A percentile compares a stretch with the other conserved stretches of the same genome.
Evolutionary conservation across 768 basidiomycete genomes (phyloP).

Genomic region (Leccinellum luteum): DNA sequence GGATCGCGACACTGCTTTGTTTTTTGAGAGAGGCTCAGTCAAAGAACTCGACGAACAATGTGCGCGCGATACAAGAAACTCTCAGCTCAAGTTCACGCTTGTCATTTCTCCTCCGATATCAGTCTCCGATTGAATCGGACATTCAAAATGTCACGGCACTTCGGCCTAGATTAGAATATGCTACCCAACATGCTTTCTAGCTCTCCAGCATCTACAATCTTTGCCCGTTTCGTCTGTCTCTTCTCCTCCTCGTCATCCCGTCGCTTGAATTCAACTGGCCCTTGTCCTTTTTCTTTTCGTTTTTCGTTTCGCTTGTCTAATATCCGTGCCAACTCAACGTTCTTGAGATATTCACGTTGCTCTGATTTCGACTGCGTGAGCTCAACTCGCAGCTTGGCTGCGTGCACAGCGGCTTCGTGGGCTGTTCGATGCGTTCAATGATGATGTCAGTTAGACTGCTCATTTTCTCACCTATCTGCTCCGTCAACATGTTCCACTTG

Average conservation of each 20-base stretch:
- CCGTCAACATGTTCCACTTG: slow-evolving; percentile 98
- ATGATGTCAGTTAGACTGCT: neutral
- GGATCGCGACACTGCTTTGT: slow-evolving; percentile 46
- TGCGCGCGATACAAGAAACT: slow-evolving; percentile 61
- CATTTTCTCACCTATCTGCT: slow-evolving; percentile 86
- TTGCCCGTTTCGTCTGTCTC: slow-evolving; percentile 18
- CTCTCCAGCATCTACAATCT: slow-evolving; percentile 9
- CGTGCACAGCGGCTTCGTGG: slow-evolving; percentile 86
- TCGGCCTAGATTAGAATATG: slow-evolving; percentile 47
- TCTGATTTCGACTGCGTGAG: slow-evolving; percentile 84
- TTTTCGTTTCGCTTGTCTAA: slow-evolving; percentile 76
- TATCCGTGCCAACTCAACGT: slow-evolving; percentile 89
- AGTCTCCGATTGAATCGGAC: slow-evolving; percentile 26
- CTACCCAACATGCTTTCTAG: slow-evolving; percentile 47
- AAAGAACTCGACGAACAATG: slow-evolving; percentile 36
- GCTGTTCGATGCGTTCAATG: slow-evolving; percentile 46
- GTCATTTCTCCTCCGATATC: slow-evolving; percentile 15
- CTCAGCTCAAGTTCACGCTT: neutral
- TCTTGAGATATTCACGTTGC: slow-evolving; percentile 89
- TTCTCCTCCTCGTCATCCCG: slow-evolving; percentile 3
- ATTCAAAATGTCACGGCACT: slow-evolving; percentile 11
- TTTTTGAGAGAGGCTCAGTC: slow-evolving; percentile 36
- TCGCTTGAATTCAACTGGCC: slow-evolving; percentile 34
- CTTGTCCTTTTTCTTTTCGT: slow-evolving; percentile 57
- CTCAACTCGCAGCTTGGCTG: slow-evolving; percentile 88